Conservation (phyloP, 2,329 filamentous ascomycete genomes). For the Annulohypoxylon truncatum region DNA sequence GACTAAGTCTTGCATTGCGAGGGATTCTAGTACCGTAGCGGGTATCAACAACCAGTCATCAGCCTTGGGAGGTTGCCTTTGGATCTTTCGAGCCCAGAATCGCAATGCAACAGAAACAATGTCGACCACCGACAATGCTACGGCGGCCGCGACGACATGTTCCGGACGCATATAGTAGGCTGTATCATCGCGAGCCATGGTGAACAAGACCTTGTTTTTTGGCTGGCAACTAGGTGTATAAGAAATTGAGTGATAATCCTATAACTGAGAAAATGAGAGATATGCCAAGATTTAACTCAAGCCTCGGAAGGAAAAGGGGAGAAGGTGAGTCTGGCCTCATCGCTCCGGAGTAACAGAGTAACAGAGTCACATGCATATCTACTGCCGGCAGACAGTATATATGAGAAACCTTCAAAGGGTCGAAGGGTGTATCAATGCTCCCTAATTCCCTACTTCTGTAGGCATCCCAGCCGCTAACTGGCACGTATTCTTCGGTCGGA, state of each 20-base stretch:
- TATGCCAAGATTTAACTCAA: background rate
- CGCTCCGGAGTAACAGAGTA: background rate
- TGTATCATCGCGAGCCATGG: slow-evolving; percentile 5
- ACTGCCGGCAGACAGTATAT: background rate
- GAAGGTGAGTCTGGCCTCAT: background rate
- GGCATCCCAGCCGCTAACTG: background rate
- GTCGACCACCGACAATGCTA: slow-evolving; percentile 31
- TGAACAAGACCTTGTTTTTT: background rate
- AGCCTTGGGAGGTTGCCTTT: slow-evolving; percentile 22
- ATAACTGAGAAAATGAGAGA: background rate
- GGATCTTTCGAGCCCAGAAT: slow-evolving; percentile 36
- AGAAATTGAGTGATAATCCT: too few relatives aligned
- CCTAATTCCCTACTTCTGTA: background rate
- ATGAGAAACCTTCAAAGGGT: background rate
- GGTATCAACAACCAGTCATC: slow-evolving; percentile 46
- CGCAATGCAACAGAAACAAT: slow-evolving; percentile 35
- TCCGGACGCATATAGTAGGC: slow-evolving; percentile 30
- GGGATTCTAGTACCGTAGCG: slow-evolving; percentile 27
- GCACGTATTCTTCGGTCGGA: background rate
- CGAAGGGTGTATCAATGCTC: background rate
- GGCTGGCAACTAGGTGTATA: background rate
- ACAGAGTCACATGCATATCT: background rate
- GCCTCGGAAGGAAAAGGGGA: background rate
- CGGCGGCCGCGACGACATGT: slow-evolving; percentile 31
- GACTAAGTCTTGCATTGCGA: background rate